Conservation (phyloP, 148 eudicot species). For the Rhododendron vialii region DNA sequence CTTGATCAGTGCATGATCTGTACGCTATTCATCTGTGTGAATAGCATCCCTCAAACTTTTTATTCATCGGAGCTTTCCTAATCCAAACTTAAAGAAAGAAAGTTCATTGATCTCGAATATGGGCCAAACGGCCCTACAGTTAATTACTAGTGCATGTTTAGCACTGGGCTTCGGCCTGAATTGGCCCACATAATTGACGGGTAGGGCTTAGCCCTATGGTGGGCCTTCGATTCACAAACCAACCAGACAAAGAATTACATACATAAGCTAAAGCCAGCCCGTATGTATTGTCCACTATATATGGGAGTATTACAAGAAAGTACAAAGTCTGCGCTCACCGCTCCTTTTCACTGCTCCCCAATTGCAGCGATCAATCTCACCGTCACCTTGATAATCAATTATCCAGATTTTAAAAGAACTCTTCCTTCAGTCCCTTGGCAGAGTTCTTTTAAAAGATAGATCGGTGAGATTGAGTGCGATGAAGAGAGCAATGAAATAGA, state of each 20-base stretch:
- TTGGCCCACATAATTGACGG: background rate
- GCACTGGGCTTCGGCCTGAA: background rate
- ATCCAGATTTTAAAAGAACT: no score
- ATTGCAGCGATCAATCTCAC: no score
- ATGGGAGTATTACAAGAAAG: background rate
- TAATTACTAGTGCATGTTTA: background rate
- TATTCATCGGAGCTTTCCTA: background rate
- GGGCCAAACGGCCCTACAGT: background rate
- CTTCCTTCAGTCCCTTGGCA: no score
- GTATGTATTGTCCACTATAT: background rate
- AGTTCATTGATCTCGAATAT: background rate
- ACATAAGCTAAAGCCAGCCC: background rate
- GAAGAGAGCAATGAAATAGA: no score
- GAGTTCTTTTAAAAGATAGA: no score
- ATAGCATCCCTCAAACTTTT: no score
- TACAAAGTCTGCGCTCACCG: no score
- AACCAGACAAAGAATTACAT: background rate
- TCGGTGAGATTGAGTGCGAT: no score
- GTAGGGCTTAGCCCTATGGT: background rate
- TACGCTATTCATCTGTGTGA: no score
- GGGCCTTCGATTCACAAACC: background rate
- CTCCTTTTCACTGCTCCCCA: no score
- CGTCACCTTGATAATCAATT: no score
- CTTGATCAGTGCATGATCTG: no score
- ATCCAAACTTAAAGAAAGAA: background rate